A percentile compares a stretch with the other conserved stretches of the same genome.
Evolutionary conservation across 306 rosid genomes (phyloP).

Genomic region (Carpinus viminea): DNA sequence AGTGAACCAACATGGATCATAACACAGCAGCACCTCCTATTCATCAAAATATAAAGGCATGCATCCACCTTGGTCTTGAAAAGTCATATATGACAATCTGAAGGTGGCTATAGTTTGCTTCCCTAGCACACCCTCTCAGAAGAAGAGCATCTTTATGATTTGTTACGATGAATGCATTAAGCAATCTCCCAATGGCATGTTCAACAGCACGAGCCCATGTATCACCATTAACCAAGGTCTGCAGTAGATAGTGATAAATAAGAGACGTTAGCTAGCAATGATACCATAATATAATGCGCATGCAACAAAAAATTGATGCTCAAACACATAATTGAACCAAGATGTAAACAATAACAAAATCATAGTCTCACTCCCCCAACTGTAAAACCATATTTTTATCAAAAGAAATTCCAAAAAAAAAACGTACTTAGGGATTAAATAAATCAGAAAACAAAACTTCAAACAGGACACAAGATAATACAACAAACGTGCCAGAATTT

Average conservation of each 20-base stretch:
- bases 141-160: slow-evolving; percentile 78
- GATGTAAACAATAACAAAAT: slow-evolving; percentile 1
- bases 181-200: slow-evolving; percentile 79
- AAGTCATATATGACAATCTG: slow-evolving; percentile 85
- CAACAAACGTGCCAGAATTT: background rate
- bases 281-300: background rate
- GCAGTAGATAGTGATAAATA: slow-evolving; percentile 28
- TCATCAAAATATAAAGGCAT: slow-evolving; percentile 1
- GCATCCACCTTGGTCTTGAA: slow-evolving; percentile 68
- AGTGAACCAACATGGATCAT: slow-evolving; percentile 10
- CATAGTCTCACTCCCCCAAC: background rate
- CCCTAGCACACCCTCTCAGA: slow-evolving; percentile 76
- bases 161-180: slow-evolving; percentile 88
- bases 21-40: slow-evolving; percentile 4
- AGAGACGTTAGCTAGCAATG: background rate
- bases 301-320: background rate
- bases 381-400: background rate
- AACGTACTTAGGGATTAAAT: background rate
- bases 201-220: slow-evolving; percentile 82
- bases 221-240: slow-evolving; percentile 73
- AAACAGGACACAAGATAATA: background rate
- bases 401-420: background rate
- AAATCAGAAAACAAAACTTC: background rate
- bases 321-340: background rate
- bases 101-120: slow-evolving; percentile 58